phyloP scores from a whole-genome alignment of 129 eudicot genomes.

The Artemisia tridentata region DNA sequence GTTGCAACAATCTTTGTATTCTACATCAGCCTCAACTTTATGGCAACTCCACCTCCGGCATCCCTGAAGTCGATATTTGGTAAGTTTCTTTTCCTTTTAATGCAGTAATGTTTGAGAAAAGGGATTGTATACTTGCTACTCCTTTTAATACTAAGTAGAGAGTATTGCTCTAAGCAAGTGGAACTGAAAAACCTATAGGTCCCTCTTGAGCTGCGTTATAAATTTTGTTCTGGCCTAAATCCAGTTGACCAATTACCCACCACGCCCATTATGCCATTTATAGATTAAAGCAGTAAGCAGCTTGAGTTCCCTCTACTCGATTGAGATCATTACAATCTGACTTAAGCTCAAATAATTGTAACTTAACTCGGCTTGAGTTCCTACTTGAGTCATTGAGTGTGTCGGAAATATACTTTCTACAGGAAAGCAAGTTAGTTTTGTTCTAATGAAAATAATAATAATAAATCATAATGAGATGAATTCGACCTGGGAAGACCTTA shows the following conservation, averaged over 20 bases:
- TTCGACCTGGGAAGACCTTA: too few species aligned
- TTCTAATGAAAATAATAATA: too few species aligned
- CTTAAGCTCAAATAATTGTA: background rate
- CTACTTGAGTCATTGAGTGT: background rate
- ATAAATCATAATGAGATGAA: too few species aligned
- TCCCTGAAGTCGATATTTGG: slow-evolving; percentile 70
- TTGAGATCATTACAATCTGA: background rate
- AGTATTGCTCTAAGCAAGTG: background rate
- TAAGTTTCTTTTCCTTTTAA: slow-evolving; percentile 16
- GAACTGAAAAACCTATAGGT: background rate
- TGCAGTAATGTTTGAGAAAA: background rate
- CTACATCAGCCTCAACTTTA: slow-evolving; percentile 78
- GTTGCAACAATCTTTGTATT: slow-evolving; percentile 50
- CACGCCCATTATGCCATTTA: too few species aligned
- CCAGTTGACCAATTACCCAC: too few species aligned
- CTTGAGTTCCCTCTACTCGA: background rate
- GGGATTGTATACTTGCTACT: background rate
- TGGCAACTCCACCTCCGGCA: slow-evolving; percentile 82
- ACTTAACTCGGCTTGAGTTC: background rate
- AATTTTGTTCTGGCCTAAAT: too few species aligned
- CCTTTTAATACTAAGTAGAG: background rate
- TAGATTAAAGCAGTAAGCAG: background rate
- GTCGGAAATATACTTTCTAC: background rate
- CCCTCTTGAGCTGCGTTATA: too few species aligned
- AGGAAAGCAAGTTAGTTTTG: too few species aligned